Percentiles rank a stretch among this genome's conserved stretches.
Conservation (phyloP, 768 basidiomycete species). For the Lactarius vividus region DNA sequence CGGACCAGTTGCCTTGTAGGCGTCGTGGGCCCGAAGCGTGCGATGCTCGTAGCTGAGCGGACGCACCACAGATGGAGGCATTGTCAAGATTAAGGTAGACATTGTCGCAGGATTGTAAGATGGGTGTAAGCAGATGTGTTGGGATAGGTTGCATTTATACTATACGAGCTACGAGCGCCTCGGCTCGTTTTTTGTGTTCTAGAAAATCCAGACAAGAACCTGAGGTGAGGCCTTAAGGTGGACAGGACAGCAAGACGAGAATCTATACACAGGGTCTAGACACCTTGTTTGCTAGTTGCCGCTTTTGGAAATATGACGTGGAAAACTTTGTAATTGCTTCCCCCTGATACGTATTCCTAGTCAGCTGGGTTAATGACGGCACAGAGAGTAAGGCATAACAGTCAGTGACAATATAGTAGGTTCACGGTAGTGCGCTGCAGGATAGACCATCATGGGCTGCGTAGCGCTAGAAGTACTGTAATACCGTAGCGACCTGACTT, state of each 20-base stretch:
- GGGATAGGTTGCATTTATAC: not conserved
- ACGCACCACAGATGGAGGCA: slow-evolving; percentile 10
- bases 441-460: not conserved
- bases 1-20: slow-evolving; percentile 5
- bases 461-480: not conserved
- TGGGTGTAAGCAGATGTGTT: not conserved
- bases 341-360: not conserved
- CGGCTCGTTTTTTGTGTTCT: not conserved
- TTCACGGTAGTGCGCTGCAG: not conserved
- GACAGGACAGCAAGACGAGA: not conserved
- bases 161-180: no score
- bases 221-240: not conserved
- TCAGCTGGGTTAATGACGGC: not conserved
- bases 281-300: not conserved
- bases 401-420: not conserved
- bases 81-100: slow-evolving; percentile 17
- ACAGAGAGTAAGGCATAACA: not conserved
- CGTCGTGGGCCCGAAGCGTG: slow-evolving; percentile 14
- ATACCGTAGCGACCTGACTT: not conserved
- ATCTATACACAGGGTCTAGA: not conserved
- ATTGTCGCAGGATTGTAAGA: not conserved
- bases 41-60: slow-evolving; percentile 17
- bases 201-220: not conserved
- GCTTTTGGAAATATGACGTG: not conserved
- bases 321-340: not conserved